phyloP scores from a whole-genome alignment of 805 yeast genomes.

The Monosporozyma unispora region DNA sequence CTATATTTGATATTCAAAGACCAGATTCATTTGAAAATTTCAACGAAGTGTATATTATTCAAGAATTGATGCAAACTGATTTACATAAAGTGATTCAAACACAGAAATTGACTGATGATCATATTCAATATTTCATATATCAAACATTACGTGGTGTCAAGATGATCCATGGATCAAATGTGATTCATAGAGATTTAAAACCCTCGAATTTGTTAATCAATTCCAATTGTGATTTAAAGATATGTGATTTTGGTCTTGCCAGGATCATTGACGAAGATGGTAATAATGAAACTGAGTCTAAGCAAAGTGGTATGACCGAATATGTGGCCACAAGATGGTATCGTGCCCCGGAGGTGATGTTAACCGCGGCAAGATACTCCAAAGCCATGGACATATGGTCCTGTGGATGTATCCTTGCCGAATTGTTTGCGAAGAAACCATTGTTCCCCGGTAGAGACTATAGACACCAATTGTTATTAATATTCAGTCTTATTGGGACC shows the following conservation, averaged over 20 bases:
- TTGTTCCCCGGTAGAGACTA: constrained; percentile 92
- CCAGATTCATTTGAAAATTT: constrained; percentile 70
- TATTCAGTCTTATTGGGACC: constrained; percentile 79
- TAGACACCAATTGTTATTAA: constrained; percentile 79
- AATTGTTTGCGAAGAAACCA: constrained; percentile 77
- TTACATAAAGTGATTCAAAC: constrained; percentile 72
- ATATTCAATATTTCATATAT: constrained; percentile 85
- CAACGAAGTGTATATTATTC: constrained; percentile 80
- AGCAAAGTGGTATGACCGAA: constrained; percentile 61
- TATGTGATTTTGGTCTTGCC: constrained; percentile 93
- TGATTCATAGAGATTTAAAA: constrained; percentile 85
- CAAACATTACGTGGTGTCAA: constrained; percentile 86
- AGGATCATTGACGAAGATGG: constrained; percentile 29
- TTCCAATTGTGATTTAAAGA: constrained; percentile 86
- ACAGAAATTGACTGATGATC: constrained; percentile 82
- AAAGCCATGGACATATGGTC: constrained; percentile 96
- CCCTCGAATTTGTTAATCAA: constrained; percentile 82
- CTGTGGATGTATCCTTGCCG: constrained; percentile 92
- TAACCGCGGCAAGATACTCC: constrained; percentile 85
- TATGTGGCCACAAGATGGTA: constrained; percentile 98
- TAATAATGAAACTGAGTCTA: constrained; percentile 23
- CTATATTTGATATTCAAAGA: constrained; percentile 80
- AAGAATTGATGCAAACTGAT: constrained; percentile 84
- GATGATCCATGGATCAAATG: constrained; percentile 88
- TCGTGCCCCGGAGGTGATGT: constrained; percentile 95